Base-by-base conservation (phyloP, 2,329 filamentous ascomycete genomes). In the Fusarium sp. region DNA sequence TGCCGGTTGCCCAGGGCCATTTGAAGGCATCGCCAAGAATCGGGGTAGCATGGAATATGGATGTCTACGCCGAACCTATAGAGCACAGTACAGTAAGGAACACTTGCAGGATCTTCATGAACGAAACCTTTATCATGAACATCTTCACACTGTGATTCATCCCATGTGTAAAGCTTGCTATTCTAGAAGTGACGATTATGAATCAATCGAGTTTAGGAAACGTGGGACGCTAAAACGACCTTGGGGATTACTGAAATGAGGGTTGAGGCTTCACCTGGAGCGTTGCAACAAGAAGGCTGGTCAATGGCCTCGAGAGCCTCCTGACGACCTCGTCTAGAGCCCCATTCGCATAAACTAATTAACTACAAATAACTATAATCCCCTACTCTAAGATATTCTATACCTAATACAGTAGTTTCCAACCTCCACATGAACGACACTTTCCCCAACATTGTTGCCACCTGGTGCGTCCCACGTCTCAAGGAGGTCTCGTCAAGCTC, bases 401-500 rank as follows among this genome's bases (percentile, higher is more conserved):
- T 46, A 5, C 42, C 42, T 46, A 46, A 12, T 46, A 5, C 24
- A 24, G 24, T 24, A 24, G 24, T 5, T 24, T 24, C 24, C 24
- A 24, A 5, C 9, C 44, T 29, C 1, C 44, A 2, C 24, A 27
- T 5, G 6, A 49, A 6, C 8, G 24, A 6, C 44, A 22, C 22
- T 29, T 49, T 27, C 44, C 22, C 22, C 2, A 51, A 51, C 10
- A 3, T 8, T 8, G 46, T 51, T 51, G 24, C 46, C 46, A 29
- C 27, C 57, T 76, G 71, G 66, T 66, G 72, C 75, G 61, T 57
- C 51, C 29, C 57, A 24, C 44, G 75, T 73, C 59, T 55, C 75
- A 77, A 61, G 63, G 51, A 65, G 49, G 55, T 5, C 62, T 73
- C 35, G 38, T 44, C 57, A 58, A 44, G 57, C 44, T 44, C 10